Evolutionary conservation across 2,329 filamentous ascomycete species (phyloP), one percentile per base, ranked within the genome.

Genomic region (Pyricularia sp.): DNA sequence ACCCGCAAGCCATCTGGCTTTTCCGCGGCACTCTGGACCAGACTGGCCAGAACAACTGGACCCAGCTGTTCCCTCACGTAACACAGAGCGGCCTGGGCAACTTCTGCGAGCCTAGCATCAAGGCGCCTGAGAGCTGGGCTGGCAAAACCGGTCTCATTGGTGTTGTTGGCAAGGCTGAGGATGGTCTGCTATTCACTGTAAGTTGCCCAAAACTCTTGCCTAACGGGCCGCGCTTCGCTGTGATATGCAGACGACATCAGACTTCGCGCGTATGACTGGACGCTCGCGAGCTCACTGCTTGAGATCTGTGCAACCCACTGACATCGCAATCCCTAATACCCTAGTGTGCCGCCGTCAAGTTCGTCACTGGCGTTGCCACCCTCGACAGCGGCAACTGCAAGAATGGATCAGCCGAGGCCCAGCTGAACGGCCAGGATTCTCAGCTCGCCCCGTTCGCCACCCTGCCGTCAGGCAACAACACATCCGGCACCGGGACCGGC

Each of bases 181-280:
- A 90, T 70, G 87, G 87, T 3, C 71, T 85, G 20, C 76, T 88
- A 6, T 89, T 82, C 74, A 83, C 86, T 80, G 86, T 88, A 76
- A 68, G 79, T 68, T 36, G n/a, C 64, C 12, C 6, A 17, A 50
- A 23, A 68, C 61, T 72, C 64, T 67, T 68, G 69, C 71, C 61
- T 26, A 67, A 1, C 12, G 61, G 61, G 20, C 20, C 42, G 42
- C 17, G 20, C 20, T n/a, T 55, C 17, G 20, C n/a, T 55, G 20
- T 7, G 20, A 55, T 4, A n/a, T 7, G 7, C 17, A 55, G 42
- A 4, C 0, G 17, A 9, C 23, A 28, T 17, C 9, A 28, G 61
- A 7, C n/a, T 20, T 3, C 25, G 14, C 17, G 17, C 14, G 61
- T 20, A 31, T 64, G 9, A 23, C 61, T 7, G 61, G 5, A 5